Evolutionary conservation across 345 rosid genomes (phyloP), one percentile per base, ranked within the genome.

Genomic region (Bruguiera sexangula): DNA sequence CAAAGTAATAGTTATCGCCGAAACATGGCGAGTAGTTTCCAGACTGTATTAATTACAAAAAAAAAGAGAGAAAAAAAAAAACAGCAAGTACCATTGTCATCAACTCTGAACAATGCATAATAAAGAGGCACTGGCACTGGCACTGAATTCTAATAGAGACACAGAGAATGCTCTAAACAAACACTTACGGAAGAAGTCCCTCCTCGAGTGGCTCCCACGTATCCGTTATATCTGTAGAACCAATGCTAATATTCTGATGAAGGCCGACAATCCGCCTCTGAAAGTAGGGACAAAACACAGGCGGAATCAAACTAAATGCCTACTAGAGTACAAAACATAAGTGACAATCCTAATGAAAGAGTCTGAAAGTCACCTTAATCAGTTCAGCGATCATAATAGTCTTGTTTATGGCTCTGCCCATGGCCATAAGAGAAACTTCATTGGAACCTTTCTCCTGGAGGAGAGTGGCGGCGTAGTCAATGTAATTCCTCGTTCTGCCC

Each of bases 131-230:
- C 39, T 7, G 39, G 8, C 39, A 43, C 15, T 36, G 39, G 8
- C 39, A 43, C 15, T 15, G 15, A 34, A 68, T 34, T 34, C 10
- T 16, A n/a, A 63, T 11, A 13, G 27, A n/a, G 1, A 18, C 30
- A 39, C 24, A 39, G n/a, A 20, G 18, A 63, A 57, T 39, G 48
- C 2, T 26, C 65, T 36, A n/a, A 29, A 43, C 50, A 15, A 15
- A 43, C 24, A 48, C 88, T 81, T 77, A 85, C 89, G 86, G 86
- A 43, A 85, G 83, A 53, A 85, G 89, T 76, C 89, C 89, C 64
- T 85, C 86, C 72, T 85, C 89, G 0, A 85, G 74, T 10, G 89
- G 89, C 34, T 85, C 89, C 89, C 89, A 83, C n/a, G 86, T 85
- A 60, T 85, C 85, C 5, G 85, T 82, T 58, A 85, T 82, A 58